Evolutionary conservation across 345 rosid species (phyloP), one percentile per base, ranked within the genome.

Genomic region (Hibiscus trionum): DNA sequence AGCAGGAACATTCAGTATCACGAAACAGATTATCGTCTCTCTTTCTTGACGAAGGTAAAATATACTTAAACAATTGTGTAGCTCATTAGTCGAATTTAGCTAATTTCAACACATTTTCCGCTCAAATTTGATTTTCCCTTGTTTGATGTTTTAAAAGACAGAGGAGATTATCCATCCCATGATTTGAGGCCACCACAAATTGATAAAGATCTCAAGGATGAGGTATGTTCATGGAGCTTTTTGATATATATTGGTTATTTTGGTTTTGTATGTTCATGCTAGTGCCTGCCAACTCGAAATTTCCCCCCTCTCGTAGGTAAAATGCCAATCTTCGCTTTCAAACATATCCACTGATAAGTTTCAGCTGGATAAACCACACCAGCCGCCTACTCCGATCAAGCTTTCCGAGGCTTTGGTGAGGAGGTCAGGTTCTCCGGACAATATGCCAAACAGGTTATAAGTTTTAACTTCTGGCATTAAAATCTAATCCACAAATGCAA

Each of bases 311-410:
- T 33, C 73, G 75, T 82, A 91, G 97, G 91, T 85, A 42, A 90
- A 79, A 66, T 81, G 76, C 27, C 86, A 81, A 50, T 87, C 97
- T 17, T 88, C 94, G 96, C 85, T 91, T 74, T 82, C 89, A 49
- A 80, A 80, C 70, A 69, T 71, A 62, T 84, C 87, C 58, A 76
- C 74, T 5, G 58, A 77, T 12, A 85, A 79, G 71, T 75, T 81
- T 79, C 80, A 78, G 82, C 58, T 79, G 57, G 87, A 82, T 46
- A 76, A 78, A 58, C 76, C 74, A 71, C 60, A 61, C 74, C 74
- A 77, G 56, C 74, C 85, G 9, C 67, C 79, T 49, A 80, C 86
- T 52, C 88, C 87, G 2, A 64, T 79, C 65, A 85, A 84, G 66
- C 77, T 73, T 60, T 61, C 71, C 67, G 83, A 85, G 75, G 86